Base-by-base conservation (phyloP, 2,329 filamentous ascomycete genomes). In the Tolypocladium ophioglossoides region DNA sequence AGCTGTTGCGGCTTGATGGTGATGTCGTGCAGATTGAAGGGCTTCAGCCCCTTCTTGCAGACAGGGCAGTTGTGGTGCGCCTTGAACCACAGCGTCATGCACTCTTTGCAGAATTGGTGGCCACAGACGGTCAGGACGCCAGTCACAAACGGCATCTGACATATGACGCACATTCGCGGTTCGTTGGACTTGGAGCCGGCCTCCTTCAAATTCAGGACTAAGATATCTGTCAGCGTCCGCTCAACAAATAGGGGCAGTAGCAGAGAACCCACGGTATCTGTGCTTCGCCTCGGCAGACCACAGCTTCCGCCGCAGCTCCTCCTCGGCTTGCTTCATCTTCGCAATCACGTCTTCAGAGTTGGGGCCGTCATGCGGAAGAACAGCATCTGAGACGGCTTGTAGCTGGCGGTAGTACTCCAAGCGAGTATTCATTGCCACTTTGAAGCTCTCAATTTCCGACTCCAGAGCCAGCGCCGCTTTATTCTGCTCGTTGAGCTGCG, bases 351-450 rank as follows among this genome's bases (percentile, higher is more conserved):
- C 67, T 46, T 87, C 78, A 12, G 85, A 73, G 2, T 74, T 74
- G 14, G 80, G 63, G 12, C 86, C 84, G 54, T 90, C 85, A 54
- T 87, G 88, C 1, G 87, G 85, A 6, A 82, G 79, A 0, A 97
- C 89, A 20, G 83, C 89, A 65, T 97, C 92, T 0, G 91, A 96
- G n/a, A 97, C 84, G 30, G 83, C 80, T 65, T 97, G 94, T 12
- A 97, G 77, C 64, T 96, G 91, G 6, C 86, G 84, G 66, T 97
- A 97, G 66, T 91, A 97, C 55, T 94, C 90, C 0, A 96, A 72
- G 16, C 94, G 85, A 39, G 84, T 78, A 63, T 97, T 97, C 83
- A 95, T 91, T 0, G 86, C 83, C 18, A 78, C 76, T 32, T 83
- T 86, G 66, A 95, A 94, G 32, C 83, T 73, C 49, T 92, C 85